These are phyloP conservation scores for Monosporascus sp. DNA, from an alignment of 2,329 filamentous ascomycete genomes.

Conservation along the genomic window DNA sequence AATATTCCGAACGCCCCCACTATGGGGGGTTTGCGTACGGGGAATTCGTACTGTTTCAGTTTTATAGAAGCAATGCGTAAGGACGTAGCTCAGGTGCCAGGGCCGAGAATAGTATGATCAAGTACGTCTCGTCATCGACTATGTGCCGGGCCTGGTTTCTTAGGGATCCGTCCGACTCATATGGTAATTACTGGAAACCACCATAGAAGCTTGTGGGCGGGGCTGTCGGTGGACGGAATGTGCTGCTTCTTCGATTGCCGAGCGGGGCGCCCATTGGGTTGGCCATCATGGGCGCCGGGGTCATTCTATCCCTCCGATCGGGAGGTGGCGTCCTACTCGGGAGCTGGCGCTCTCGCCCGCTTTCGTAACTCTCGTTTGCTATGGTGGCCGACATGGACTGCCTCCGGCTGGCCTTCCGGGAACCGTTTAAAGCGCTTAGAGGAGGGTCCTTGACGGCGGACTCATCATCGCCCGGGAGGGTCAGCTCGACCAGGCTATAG, in stretches of 20 bases:
- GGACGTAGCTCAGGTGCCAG: no score
- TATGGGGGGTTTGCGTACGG: no score
- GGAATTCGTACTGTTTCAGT: conserved; percentile 7
- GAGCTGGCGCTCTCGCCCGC: conserved; percentile 20
- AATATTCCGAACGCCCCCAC: background rate
- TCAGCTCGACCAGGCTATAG: conserved; percentile 64
- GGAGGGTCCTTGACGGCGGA: conserved; percentile 55
- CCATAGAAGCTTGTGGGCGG: conserved; percentile 19
- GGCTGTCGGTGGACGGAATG: conserved; percentile 19
- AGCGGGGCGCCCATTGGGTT: conserved; percentile 22
- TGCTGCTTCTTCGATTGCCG: conserved; percentile 15
- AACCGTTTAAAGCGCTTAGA: conserved; percentile 46
- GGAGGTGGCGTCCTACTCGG: conserved; percentile 34
- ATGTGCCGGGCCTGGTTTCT: background rate
- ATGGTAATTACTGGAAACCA: conserved; percentile 4
- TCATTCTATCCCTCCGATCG: conserved; percentile 32
- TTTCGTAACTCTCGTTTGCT: conserved; percentile 32
- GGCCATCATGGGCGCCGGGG: conserved; percentile 28
- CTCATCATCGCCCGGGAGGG: conserved; percentile 59
- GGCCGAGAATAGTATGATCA: no score
- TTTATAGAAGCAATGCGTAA: conserved; percentile 7
- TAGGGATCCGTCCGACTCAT: background rate
- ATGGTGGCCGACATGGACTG: conserved; percentile 20
- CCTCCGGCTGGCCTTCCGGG: conserved; percentile 41
- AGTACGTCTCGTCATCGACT: no score